Evolutionary conservation across 768 basidiomycete species (phyloP), one percentile per base, ranked within the genome.

Genomic region (Tricholoma sp.): DNA sequence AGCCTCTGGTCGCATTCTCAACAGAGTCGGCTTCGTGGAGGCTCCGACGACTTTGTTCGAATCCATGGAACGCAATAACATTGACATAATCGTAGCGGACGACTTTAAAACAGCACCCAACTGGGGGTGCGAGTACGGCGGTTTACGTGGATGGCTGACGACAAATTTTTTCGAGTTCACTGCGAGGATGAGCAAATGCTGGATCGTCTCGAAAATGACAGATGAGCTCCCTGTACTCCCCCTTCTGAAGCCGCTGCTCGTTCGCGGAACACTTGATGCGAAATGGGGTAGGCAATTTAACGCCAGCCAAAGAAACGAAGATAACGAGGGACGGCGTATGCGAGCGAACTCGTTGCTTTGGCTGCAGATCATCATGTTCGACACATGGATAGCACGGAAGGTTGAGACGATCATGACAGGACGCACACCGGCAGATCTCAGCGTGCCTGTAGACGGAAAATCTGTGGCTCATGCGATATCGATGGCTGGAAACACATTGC

Each of bases 301-400:
- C 16, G 27, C 59, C 7, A 47, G 31, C 18, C 55, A 50, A 51
- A 22, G 31, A 11, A 50, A 35, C 11, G 46, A 34, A 4, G 21
- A 46, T 4, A 46, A 24, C 19, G 45, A 24, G 16, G 45, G 41
- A 18, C 56, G 59, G 59, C 52, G 27, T 19, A 52, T 62, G 31
- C 27, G 29, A 16, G 59, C 59, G 6, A 58, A 49, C 5, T 54
- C 64, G 1, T 19, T 66, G 29, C 54, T 56, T 8, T 66, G 63
- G 63, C 45, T 63, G 27, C 63, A 66, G 37, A 43, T 55, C n/a
- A 59, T 55, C 57, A 47, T 66, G 55, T 58, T 66, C 16, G 65
- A 66, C 47, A 61, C 61, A 2, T 66, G 63, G 63, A 62, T 66
- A 18, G 65, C 58, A 2, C 50, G 57, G 4, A 55, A 35, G 5